phyloP scores from a whole-genome alignment of 176 grass and related monocot genomes.

The Zoysia pacifica region DNA sequence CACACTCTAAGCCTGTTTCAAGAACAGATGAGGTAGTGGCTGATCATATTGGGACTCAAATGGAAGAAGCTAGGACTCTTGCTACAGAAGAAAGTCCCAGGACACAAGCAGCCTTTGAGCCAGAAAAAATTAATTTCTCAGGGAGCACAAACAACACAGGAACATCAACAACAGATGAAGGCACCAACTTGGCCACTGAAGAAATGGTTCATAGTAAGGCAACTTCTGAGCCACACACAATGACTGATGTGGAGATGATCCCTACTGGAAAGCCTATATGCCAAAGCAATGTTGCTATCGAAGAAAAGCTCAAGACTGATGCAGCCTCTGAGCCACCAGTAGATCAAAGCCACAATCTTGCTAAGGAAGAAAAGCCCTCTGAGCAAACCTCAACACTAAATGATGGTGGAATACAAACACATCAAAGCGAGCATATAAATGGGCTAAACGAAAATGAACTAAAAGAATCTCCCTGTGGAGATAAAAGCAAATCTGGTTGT shows the following conservation, averaged over 20 bases:
- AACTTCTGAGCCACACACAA: slow-evolving; percentile 30
- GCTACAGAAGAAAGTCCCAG: slow-evolving; percentile 31
- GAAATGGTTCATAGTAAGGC: slow-evolving; percentile 34
- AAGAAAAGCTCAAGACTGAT: slow-evolving; percentile 28
- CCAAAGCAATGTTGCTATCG: slow-evolving; percentile 26
- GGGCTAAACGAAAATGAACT: slow-evolving; percentile 21
- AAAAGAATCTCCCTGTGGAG: slow-evolving; percentile 19
- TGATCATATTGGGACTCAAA: slow-evolving; percentile 19
- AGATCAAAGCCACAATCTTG: slow-evolving; percentile 33
- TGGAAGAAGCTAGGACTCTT: slow-evolving; percentile 29
- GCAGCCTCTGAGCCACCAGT: slow-evolving; percentile 26
- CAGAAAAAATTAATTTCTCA: slow-evolving; percentile 16
- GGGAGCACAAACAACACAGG: slow-evolving; percentile 4
- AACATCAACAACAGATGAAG: slow-evolving; percentile 36
- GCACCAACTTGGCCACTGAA: slow-evolving; percentile 5
- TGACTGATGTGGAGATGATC: slow-evolving; percentile 17
- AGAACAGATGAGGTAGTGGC: slow-evolving; percentile 34
- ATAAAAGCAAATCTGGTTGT: slow-evolving; percentile 22
- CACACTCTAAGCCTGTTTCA: slow-evolving; percentile 16
- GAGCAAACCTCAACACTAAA: slow-evolving; percentile 29
- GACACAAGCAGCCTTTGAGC: slow-evolving; percentile 10
- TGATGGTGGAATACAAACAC: slow-evolving; percentile 36
- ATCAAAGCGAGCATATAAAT: slow-evolving; percentile 32
- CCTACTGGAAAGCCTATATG: slow-evolving; percentile 32
- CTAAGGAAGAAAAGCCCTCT: slow-evolving; percentile 35